phyloP scores from a whole-genome alignment of 164 flowering plant species.

The Santalum album region DNA sequence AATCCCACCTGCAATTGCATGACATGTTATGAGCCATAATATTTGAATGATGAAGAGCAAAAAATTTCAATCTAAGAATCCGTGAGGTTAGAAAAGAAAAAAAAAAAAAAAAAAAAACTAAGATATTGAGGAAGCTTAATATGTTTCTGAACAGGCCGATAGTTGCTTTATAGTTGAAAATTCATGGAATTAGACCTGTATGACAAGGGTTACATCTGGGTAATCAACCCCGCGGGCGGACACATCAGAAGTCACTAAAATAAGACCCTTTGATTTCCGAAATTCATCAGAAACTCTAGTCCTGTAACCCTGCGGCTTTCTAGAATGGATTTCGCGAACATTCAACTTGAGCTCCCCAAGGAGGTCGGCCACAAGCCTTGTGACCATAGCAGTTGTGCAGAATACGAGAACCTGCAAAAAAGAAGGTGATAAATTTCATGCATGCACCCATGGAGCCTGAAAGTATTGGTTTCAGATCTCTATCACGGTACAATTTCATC shows the following conservation, averaged over 20 bases:
- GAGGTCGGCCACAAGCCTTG: conserved; percentile 69
- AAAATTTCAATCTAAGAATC: too few species aligned
- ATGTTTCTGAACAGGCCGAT: too few species aligned
- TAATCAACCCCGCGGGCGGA: conserved; percentile 99
- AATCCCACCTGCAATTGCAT: conserved; percentile 57
- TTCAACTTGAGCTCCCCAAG: conserved; percentile 78
- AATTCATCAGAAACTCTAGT: conserved; percentile 93
- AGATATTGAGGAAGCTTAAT: too few species aligned
- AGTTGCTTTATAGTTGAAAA: too few species aligned
- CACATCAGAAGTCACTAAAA: conserved; percentile 98
- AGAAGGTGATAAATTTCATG: background rate
- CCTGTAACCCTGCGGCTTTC: conserved; percentile 90
- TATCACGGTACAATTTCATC: too few species aligned
- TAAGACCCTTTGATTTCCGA: conserved; percentile 90
- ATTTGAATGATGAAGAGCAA: too few species aligned
- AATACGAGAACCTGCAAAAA: conserved; percentile 78
- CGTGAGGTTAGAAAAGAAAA: too few species aligned
- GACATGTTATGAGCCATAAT: background rate
- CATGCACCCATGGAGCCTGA: too few species aligned
- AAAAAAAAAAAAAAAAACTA: too few species aligned
- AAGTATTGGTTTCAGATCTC: too few species aligned
- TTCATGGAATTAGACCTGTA: too few species aligned
- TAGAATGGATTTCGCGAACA: conserved; percentile 93
- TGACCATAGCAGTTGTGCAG: conserved; percentile 98
- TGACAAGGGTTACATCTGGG: conserved; percentile 94